Evolutionary conservation across 495 filamentous ascomycete genomes (phyloP).

Genomic region (Choiromyces venosus): DNA sequence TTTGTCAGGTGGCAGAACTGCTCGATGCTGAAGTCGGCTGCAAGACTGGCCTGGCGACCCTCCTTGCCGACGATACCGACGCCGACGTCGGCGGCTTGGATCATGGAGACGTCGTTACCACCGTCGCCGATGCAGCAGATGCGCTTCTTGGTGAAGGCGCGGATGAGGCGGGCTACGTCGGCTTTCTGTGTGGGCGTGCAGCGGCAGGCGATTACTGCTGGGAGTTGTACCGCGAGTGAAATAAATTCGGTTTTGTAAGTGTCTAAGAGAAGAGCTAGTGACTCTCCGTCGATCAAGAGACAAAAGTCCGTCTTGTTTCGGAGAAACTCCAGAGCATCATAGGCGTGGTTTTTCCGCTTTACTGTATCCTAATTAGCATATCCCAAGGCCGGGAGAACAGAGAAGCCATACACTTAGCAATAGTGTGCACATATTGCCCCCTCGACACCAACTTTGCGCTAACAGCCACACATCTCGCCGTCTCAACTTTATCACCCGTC

Average conservation of each 20-base stretch:
- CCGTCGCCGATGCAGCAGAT: slow-evolving; percentile 96
- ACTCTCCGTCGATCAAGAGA: slow-evolving; percentile 92
- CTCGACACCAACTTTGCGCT: slow-evolving; percentile 89
- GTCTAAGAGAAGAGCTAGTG: slow-evolving; percentile 71
- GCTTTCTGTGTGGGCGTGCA: slow-evolving; percentile 98
- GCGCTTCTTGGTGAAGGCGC: slow-evolving; percentile 83
- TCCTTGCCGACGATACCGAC: slow-evolving; percentile 98
- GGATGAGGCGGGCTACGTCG: slow-evolving; percentile 84
- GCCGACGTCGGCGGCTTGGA: slow-evolving; percentile 94
- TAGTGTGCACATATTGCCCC: slow-evolving; percentile 92
- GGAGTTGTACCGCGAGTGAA: slow-evolving; percentile 75
- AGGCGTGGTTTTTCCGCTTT: slow-evolving; percentile 68
- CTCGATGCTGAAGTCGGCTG: slow-evolving; percentile 91
- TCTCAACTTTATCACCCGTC: slow-evolving; percentile 98
- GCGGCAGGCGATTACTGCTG: slow-evolving; percentile 90
- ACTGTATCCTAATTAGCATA: slow-evolving; percentile 42
- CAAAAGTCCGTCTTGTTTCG: slow-evolving; percentile 76
- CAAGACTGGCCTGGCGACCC: slow-evolving; percentile 86
- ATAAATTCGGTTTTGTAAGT: slow-evolving; percentile 82
- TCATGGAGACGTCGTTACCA: slow-evolving; percentile 99
- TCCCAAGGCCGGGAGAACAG: neutral
- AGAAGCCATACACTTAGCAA: slow-evolving; percentile 58
- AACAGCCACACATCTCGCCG: slow-evolving; percentile 92
- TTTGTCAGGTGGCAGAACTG: slow-evolving; percentile 97
- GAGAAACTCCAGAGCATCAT: slow-evolving; percentile 80